Base-by-base conservation (phyloP, 2,329 filamentous ascomycete genomes). In the Ophiocordyceps sinensis region DNA sequence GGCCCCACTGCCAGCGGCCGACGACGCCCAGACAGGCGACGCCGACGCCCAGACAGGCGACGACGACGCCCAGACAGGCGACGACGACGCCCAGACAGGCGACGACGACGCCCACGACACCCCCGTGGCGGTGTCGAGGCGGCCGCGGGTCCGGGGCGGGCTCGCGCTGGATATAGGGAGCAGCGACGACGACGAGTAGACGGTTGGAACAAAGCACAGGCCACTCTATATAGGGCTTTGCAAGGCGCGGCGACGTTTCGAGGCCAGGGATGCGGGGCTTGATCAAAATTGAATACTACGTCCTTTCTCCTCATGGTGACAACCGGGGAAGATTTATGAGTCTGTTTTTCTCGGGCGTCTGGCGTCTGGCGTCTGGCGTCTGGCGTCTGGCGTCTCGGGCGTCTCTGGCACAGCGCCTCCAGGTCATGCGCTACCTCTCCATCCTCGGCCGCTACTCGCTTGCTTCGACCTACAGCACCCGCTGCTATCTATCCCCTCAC, bases 111-210 rank as follows among this genome's bases (percentile, higher is more conserved):
- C 59, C 48, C 48, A 58, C 38, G 49, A 50, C 12, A 48, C 34
- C 4, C 53, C 55, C 11, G 49, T 44, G 10, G 40, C 52, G 1
- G 43, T 51, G 35, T 42, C 59, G 8, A 62, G 63, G 48, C 62
- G 70, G 43, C 59, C 62, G 2, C 62, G 70, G 45, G 60, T 66
- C 4, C 65, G 65, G 40, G 66, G 67, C 15, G 74, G 74, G 0
- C 78, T 79, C 45, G 56, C 78, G 37, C 51, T 75, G 30, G 73
- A 78, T 49, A 77, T n/a, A n/a, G n/a, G n/a, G n/a, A n/a, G 73
- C 45, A 75, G 75, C 52, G 75, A 79, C 38, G 71, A 75, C 47
- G 69, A 73, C 41, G 57, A 53, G 21, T 41, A 41, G 26, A 23
- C 19, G 9, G 6, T 15, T 35, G n/a, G n/a, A 6, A 15, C 9